Evolutionary conservation across 176 grass and related monocot genomes (phyloP), one percentile per base, ranked within the genome.

Genomic region (Triticum urartu): DNA sequence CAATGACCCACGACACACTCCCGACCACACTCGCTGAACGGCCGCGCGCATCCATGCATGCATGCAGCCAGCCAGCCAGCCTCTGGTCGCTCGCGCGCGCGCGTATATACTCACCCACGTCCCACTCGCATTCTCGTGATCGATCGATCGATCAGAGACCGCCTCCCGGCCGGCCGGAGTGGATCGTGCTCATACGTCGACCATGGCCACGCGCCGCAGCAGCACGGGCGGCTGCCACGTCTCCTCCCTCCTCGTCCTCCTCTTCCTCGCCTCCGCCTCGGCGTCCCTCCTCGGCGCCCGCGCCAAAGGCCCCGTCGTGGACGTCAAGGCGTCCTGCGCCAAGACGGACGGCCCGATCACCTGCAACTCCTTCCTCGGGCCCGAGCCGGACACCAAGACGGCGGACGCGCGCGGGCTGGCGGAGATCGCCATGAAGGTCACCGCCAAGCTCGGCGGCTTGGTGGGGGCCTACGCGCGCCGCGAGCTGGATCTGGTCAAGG

Each of bases 301-400:
- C 34, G 72, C 12, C 45, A 21, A 21, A 21, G 54, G 54, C 54
- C 54, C 54, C 18, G 15, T 2, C 54, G 45, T 12, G 22, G 9
- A 17, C 18, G 5, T 90, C 5, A 42, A 84, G 54, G 60, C 13
- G 18, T 6, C 45, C 33, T 90, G 89, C 80, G 67, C 85, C 20
- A 79, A 86, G 85, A 90, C 89, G 45, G 54, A 59, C 20, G 54
- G 18, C 67, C 89, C 85, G 59, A 69, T 68, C 9, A 15, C 11
- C 38, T 87, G 89, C 89, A 32, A 12, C 66, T 0, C 3, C 12
- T 17, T 33, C 9, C 89, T 90, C 2, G 10, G 13, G 3, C 56
- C 24, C 1, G 21, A 33, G 20, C 22, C 26, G 9, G 56, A 15
- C 13, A 15, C 1, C 65, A 77, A 39, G 79, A 86, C 18, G 24